Percentiles rank a stretch among this genome's conserved stretches.
These are phyloP conservation scores for Ceratocystis harringtonii DNA, from an alignment of 2,329 filamentous ascomycete species.

Conservation along the genomic window DNA sequence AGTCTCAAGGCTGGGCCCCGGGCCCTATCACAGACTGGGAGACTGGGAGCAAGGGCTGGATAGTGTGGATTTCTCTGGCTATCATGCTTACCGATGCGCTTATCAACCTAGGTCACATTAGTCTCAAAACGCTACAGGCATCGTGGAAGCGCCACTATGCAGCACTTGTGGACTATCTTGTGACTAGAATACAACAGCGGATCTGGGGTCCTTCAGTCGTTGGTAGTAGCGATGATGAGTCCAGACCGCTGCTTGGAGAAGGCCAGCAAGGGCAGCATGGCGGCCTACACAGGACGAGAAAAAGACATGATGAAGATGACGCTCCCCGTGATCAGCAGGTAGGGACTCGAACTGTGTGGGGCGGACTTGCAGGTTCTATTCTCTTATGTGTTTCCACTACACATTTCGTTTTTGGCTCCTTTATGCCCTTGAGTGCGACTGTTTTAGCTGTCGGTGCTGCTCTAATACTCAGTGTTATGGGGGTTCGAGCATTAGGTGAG, in stretches of 20 bases:
- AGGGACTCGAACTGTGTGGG: constrained; percentile 49
- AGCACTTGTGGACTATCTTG: constrained; percentile 8
- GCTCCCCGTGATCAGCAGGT: constrained; percentile 75
- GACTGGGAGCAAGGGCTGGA: constrained; percentile 90
- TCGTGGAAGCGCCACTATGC: constrained; percentile 10
- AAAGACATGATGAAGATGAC: constrained; percentile 32
- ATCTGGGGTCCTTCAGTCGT: constrained; percentile 10
- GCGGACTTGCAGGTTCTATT: constrained; percentile 65
- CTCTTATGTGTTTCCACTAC: constrained; percentile 68
- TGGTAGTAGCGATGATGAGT: constrained; percentile 5
- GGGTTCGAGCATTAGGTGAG: constrained; percentile 54
- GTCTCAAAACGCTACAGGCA: constrained; percentile 41
- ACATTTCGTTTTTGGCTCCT: constrained; percentile 64
- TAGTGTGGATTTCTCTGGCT: constrained; percentile 87
- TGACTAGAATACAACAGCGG: constrained; percentile 12
- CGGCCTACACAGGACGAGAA: not conserved
- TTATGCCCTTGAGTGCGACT: constrained; percentile 66
- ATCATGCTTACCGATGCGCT: constrained; percentile 95
- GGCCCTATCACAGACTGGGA: constrained; percentile 82
- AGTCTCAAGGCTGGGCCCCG: constrained; percentile 74
- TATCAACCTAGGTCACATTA: constrained; percentile 69
- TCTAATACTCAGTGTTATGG: constrained; percentile 61
- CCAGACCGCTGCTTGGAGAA: constrained; percentile 9
- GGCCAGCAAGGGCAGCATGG: not conserved
- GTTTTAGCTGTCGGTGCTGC: constrained; percentile 72